Percentiles rank a stretch among this genome's conserved stretches.
Evolutionary conservation across 2,329 filamentous ascomycete genomes (phyloP).

Genomic region (Epicoccum sorghinum): DNA sequence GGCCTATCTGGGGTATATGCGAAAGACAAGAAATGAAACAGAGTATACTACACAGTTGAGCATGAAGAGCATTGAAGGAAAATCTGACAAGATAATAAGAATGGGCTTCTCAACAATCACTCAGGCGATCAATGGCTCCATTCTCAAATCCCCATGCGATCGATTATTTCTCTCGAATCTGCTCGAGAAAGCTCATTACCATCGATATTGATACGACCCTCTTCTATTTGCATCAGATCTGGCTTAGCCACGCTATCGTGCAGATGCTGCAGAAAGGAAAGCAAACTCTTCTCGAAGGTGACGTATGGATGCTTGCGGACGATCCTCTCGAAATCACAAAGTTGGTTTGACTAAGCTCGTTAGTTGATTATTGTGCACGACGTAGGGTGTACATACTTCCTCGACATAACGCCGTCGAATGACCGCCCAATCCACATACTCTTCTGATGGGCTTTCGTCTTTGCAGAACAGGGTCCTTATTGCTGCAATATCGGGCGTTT

Average conservation of each 20-base stretch:
- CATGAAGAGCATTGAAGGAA: no score
- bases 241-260: slow-evolving; percentile 54
- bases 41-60: no score
- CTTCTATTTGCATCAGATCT: slow-evolving; percentile 59
- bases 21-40: no score
- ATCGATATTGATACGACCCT: slow-evolving; percentile 48
- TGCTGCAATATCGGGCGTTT: slow-evolving; percentile 35
- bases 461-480: slow-evolving; percentile 46
- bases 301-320: slow-evolving; percentile 41
- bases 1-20: no score
- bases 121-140: no score
- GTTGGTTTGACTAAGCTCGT: background rate
- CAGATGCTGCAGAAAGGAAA: slow-evolving; percentile 52
- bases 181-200: slow-evolving; percentile 37
- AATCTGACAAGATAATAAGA: no score
- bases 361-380: background rate
- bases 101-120: no score
- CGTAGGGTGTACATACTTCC: slow-evolving; percentile 17
- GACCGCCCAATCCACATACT: slow-evolving; percentile 46
- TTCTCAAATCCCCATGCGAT: slow-evolving; percentile 34
- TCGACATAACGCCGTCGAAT: slow-evolving; percentile 44
- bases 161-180: slow-evolving; percentile 42
- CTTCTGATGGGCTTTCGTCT: slow-evolving; percentile 35
- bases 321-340: slow-evolving; percentile 26
- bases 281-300: slow-evolving; percentile 49